Evolutionary conservation across 2,329 filamentous ascomycete genomes (phyloP).

Genomic region (Cercospora zeina): DNA sequence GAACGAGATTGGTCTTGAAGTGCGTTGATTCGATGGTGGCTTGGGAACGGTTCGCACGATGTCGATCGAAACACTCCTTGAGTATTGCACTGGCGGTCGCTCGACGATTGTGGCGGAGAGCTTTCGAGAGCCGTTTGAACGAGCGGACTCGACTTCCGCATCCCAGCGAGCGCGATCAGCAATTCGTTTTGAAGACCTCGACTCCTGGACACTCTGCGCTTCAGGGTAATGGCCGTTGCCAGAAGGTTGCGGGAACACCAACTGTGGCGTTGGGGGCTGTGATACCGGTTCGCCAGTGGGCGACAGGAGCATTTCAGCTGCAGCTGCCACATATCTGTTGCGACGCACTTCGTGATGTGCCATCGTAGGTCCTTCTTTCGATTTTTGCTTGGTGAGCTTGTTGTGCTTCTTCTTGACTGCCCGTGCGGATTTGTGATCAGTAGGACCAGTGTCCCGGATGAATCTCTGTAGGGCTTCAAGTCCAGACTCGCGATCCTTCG

Average conservation of each 20-base stretch:
- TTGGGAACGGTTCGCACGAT: neutral
- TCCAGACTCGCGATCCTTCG: conserved; percentile 10
- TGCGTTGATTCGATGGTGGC: neutral
- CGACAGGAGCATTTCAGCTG: conserved; percentile 30
- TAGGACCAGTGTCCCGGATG: conserved; percentile 8
- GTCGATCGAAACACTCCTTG: conserved; percentile 3
- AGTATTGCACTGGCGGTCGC: neutral
- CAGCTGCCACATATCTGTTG: conserved; percentile 14
- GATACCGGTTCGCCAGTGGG: neutral
- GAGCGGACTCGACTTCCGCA: conserved; percentile 18
- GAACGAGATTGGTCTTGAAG: conserved; percentile 3
- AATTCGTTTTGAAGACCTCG: conserved; percentile 8
- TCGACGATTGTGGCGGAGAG: neutral
- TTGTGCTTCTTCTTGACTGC: conserved; percentile 1
- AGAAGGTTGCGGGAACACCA: neutral
- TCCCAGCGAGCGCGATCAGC: conserved; percentile 13
- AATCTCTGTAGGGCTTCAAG: conserved; percentile 9
- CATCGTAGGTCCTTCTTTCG: conserved; percentile 16
- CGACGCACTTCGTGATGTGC: conserved; percentile 4
- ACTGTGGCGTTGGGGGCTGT: neutral
- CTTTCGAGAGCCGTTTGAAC: conserved; percentile 7
- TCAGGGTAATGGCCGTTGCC: neutral
- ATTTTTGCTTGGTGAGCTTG: conserved; percentile 14
- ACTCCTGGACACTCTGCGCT: conserved; percentile 1
- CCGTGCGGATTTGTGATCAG: neutral